Percentiles rank a stretch among this genome's conserved stretches.
Conservation (phyloP, 1,284 basidiomycete species). For the Cutaneotrichosporon daszewskae region DNA sequence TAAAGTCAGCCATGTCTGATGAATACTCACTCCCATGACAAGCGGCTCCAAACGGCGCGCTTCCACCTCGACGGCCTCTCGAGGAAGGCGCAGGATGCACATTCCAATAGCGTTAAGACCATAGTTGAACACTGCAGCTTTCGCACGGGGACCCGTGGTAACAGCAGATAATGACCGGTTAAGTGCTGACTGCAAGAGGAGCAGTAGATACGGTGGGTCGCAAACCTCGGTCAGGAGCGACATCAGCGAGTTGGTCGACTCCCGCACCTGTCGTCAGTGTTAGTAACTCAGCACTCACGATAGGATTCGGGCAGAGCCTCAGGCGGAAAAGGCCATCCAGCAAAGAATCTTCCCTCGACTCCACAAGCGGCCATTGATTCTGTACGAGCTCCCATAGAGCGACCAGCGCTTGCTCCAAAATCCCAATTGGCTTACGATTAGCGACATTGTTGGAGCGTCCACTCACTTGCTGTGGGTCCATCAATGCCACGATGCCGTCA, state of each 20-base stretch:
- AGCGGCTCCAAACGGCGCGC: conserved; percentile 21
- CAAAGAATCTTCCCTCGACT: conserved; percentile 30
- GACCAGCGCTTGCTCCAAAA: conserved; percentile 34
- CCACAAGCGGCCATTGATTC: conserved; percentile 39
- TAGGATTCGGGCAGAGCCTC: conserved; percentile 20
- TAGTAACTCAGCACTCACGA: conserved; percentile 18
- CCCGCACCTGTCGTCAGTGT: conserved; percentile 26
- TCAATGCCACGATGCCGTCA: conserved; percentile 24
- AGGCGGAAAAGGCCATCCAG: conserved; percentile 34
- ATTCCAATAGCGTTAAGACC: conserved; percentile 37
- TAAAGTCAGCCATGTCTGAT: not conserved
- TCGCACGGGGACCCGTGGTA: conserved; percentile 7
- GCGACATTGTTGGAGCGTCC: conserved; percentile 5
- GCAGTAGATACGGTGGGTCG: conserved; percentile 34
- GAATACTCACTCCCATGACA: conserved; percentile 27
- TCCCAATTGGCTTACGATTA: conserved; percentile 16
- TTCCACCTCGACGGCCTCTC: conserved; percentile 32
- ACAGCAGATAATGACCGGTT: conserved; percentile 21
- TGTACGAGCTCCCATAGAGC: conserved; percentile 41
- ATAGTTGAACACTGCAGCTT: conserved; percentile 29
- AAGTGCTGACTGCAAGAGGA: conserved; percentile 26
- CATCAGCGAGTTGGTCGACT: conserved; percentile 38
- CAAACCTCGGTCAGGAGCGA: conserved; percentile 34
- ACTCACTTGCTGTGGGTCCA: conserved; percentile 26
- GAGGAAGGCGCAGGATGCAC: conserved; percentile 35